Evolutionary conservation across 2,329 filamentous ascomycete genomes (phyloP), one percentile per base, ranked within the genome.

Genomic region (Pezicula radicicola): DNA sequence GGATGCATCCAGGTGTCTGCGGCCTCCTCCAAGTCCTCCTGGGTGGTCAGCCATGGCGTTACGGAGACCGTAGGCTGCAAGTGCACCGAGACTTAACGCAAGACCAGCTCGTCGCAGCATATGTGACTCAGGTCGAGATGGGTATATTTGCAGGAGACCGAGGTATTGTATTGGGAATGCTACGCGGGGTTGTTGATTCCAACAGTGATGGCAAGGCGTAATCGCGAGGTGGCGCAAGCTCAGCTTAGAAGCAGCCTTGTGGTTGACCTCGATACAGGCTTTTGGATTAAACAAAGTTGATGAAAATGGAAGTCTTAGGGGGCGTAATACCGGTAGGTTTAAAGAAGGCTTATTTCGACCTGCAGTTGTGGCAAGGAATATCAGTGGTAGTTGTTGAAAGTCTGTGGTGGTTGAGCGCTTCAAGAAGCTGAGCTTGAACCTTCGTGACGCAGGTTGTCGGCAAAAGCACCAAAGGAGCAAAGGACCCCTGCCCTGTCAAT

Each of bases 11-110:
- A 84, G 74, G 61, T 75, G 77, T 41, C 61, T 50, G 35, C 49
- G 50, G 64, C 55, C 45, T 13, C 25, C 45, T 19, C 52, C 43
- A 25, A 39, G 42, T 25, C 13, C 42, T 30, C 48, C 40, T 30
- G 50, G 51, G 56, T 61, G 56, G 44, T 66, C 55, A 64, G 68
- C 64, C 65, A 68, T 66, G 64, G 58, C 68, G 69, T 67, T 64
- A 70, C 75, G 73, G 55, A 70, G 71, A 58, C 71, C 74, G 63
- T 77, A 78, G 50, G 78, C 77, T 63, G 77, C 75, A 58, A 84
- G 67, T 65, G 79, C 80, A 65, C 80, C 81, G 56, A 84, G 75
- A 72, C 81, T 80, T 58, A 81, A 71, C 69, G 75, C 75, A 63
- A 84, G 74, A 70, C 79, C 78, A 18, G 66, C 66, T 59, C 75